Conservation (phyloP, 1,284 basidiomycete species). For the Cryptococcus sp. region DNA sequence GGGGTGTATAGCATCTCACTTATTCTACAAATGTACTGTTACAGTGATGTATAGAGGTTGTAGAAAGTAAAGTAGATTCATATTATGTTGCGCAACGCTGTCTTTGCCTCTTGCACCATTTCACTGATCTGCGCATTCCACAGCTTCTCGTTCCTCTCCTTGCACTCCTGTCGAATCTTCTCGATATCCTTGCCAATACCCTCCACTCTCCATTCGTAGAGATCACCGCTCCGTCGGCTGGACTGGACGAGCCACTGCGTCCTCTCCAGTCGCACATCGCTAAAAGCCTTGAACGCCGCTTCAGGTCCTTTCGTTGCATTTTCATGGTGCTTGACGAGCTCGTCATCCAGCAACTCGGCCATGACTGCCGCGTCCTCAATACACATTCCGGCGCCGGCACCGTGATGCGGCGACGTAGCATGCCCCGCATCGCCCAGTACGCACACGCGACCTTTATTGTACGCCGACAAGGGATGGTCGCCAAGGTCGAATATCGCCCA, state of each 20-base stretch:
- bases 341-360: slow-evolving; percentile 10
- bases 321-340: background rate
- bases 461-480: slow-evolving; percentile 13
- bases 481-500: slow-evolving; percentile 25
- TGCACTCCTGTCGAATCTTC: slow-evolving; percentile 15
- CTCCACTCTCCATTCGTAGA: slow-evolving; percentile 24
- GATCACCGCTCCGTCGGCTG: slow-evolving; percentile 14
- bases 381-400: slow-evolving; percentile 26
- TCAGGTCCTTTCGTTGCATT: background rate
- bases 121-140: slow-evolving; percentile 10
- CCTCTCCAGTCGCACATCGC: slow-evolving; percentile 14
- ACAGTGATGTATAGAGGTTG: too few relatives aligned
- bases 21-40: too few relatives aligned
- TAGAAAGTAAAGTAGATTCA: too few relatives aligned
- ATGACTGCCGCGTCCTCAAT: slow-evolving; percentile 25
- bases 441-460: slow-evolving; percentile 12
- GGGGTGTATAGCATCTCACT: too few relatives aligned
- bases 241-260: slow-evolving; percentile 21
- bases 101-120: slow-evolving; percentile 9
- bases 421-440: slow-evolving; percentile 24
- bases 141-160: slow-evolving; percentile 12
- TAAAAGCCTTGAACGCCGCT: slow-evolving; percentile 15
- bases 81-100: background rate
- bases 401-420: slow-evolving; percentile 26
- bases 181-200: slow-evolving; percentile 17